Conservation (phyloP, 352 stramenopile genomes). For the Phytophthora nicotianae region DNA sequence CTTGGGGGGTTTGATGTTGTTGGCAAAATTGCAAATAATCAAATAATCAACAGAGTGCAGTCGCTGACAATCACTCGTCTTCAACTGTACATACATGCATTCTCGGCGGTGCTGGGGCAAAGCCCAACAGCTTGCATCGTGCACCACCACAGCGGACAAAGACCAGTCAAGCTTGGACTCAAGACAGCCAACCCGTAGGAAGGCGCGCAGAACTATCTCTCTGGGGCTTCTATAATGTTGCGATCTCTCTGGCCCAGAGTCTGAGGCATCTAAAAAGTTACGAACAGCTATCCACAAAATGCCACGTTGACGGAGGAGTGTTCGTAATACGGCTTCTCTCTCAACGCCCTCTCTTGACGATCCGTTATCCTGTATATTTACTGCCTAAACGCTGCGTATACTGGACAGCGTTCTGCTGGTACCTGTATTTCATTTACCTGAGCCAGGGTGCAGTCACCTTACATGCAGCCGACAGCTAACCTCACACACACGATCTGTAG, state of each 20-base stretch:
- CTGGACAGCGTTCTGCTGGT: background rate
- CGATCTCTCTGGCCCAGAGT: too few relatives aligned
- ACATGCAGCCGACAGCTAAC: background rate
- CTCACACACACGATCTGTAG: background rate
- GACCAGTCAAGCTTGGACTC: background rate
- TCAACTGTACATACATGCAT: constrained; percentile 16
- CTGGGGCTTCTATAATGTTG: too few relatives aligned
- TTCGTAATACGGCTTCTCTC: too few relatives aligned
- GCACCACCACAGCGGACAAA: background rate
- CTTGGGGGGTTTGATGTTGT: background rate
- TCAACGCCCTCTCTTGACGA: too few relatives aligned
- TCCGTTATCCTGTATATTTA: background rate
- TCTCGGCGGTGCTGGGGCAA: background rate
- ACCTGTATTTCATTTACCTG: background rate
- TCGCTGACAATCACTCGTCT: constrained; percentile 9
- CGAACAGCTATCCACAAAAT: background rate
- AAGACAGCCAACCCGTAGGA: background rate
- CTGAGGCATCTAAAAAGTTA: background rate
- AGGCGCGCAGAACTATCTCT: constrained; percentile 2
- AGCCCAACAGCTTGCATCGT: background rate
- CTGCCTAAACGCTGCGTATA: too few relatives aligned
- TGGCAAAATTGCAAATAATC: constrained; percentile 14
- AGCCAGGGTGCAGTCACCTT: background rate
- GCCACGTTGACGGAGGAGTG: background rate
- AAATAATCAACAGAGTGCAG: background rate